Evolutionary conservation across 306 rosid species (phyloP), one percentile per base, ranked within the genome.

Genomic region (Begonia peltatifolia): DNA sequence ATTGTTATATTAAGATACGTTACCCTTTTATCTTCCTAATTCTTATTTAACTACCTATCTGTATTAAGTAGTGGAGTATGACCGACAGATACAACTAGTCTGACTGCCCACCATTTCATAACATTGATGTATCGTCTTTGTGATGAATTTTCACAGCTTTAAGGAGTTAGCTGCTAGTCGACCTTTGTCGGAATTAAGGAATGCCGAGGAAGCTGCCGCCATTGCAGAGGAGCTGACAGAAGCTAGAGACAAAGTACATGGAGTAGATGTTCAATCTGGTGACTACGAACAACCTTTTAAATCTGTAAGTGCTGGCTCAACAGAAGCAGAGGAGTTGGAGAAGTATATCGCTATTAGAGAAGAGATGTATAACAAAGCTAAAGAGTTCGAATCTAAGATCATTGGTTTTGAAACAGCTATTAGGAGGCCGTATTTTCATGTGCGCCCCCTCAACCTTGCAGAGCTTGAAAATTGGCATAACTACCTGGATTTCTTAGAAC

Each of bases 291-390:
- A 20, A 47, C 75, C 88, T 56, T 71, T 81, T 66, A 89, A 89
- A 80, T 76, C 81, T 66, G 87, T 64, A 70, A 82, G 81, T 82
- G 87, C 84, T 69, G 84, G 94, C 71, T 73, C 81, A 83, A 63
- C 93, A 71, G 99, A 92, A 68, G 99, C 96, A 55, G 99, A 83
- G 57, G 96, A 86, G 87, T 81, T 92, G 96, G 96, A 81, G 94
- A 86, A 92, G 93, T 92, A 81, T 77, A 72, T 92, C 71, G 77
- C 81, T 80, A 41, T 86, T 74, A 84, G 93, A 77, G 99, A 92
- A 83, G 99, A 92, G 79, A 74, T 81, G 76, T 92, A 87, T 79
- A 87, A 72, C 84, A 86, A 83, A 75, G 93, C 99, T 69, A 92
- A 92, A 66, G 99, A 92, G 84, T 86, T 92, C 60, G 99, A 92